Conservation (phyloP, 345 rosid species). For the Lagerstroemia speciosa region DNA sequence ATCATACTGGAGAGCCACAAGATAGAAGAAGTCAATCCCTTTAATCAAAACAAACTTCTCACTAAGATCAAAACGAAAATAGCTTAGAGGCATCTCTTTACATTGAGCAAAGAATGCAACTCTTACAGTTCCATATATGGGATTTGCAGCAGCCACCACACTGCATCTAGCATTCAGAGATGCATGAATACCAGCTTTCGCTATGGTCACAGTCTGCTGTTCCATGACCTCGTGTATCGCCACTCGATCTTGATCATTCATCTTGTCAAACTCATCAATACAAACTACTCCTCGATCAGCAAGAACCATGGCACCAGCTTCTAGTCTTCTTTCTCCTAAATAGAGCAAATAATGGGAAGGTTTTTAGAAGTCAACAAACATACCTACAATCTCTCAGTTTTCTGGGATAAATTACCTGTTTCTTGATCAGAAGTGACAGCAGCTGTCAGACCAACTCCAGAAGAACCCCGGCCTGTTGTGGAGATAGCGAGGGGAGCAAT, state of each 20-base stretch:
- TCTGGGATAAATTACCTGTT: conserved; percentile 51
- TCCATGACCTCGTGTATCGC: conserved; percentile 99
- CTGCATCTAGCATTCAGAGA: conserved; percentile 96
- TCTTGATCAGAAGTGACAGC: conserved; percentile 99
- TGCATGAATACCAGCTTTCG: conserved; percentile 99
- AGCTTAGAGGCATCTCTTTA: not conserved
- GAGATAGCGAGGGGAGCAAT: conserved; percentile 99
- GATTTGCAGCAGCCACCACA: conserved; percentile 99
- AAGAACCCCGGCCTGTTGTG: conserved; percentile 98
- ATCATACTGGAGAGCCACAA: conserved; percentile 62
- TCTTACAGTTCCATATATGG: conserved; percentile 98
- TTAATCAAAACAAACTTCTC: conserved; percentile 1
- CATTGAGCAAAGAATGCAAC: conserved; percentile 1
- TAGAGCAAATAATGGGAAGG: conserved; percentile 1
- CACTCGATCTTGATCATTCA: conserved; percentile 98
- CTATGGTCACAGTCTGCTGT: conserved; percentile 98
- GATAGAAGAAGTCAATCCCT: not conserved
- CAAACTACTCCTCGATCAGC: conserved; percentile 96
- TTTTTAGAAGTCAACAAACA: not conserved
- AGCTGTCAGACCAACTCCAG: conserved; percentile 99
- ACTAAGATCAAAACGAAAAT: not conserved
- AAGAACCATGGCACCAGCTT: conserved; percentile 99
- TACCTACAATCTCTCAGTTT: not conserved
- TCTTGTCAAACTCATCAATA: conserved; percentile 98
- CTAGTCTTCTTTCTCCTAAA: conserved; percentile 94